Percentiles rank a stretch among this genome's conserved stretches.
phyloP scores from a whole-genome alignment of 768 basidiomycete genomes.

The Agaricus blazei region DNA sequence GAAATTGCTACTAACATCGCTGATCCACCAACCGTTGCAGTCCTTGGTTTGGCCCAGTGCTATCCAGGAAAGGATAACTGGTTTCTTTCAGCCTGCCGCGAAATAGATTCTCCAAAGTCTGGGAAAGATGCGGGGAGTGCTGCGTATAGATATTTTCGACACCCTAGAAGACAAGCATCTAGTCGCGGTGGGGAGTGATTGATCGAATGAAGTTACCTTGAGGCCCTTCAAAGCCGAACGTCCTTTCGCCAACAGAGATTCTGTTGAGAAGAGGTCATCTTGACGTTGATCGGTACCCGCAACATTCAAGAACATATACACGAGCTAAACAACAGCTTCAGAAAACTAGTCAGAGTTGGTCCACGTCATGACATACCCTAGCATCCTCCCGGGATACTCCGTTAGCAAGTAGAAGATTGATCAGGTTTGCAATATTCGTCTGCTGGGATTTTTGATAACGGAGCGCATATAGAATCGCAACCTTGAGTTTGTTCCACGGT shows the following conservation, averaged over 20 bases:
- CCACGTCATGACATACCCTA: conserved; percentile 34
- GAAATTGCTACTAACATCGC: not conserved
- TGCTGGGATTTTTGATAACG: conserved; percentile 90
- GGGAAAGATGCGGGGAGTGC: conserved; percentile 87
- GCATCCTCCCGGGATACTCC: conserved; percentile 77
- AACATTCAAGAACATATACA: conserved; percentile 88
- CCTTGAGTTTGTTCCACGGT: conserved; percentile 77
- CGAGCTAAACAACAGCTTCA: conserved; percentile 50
- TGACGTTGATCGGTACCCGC: conserved; percentile 95
- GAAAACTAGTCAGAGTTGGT: conserved; percentile 10
- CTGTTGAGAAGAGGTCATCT: conserved; percentile 94
- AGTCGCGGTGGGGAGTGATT: not conserved
- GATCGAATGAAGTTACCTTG: conserved; percentile 48
- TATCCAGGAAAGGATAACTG: conserved; percentile 84
- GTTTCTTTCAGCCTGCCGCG: conserved; percentile 83
- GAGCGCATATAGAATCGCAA: conserved; percentile 89
- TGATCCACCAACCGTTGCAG: conserved; percentile 54
- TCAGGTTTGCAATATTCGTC: conserved; percentile 73
- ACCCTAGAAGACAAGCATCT: conserved; percentile 47
- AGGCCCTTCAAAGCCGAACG: conserved; percentile 93
- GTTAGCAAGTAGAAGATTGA: conserved; percentile 69
- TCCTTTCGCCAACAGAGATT: conserved; percentile 90
- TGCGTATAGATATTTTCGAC: conserved; percentile 99
- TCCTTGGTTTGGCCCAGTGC: conserved; percentile 56
- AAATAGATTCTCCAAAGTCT: conserved; percentile 86